Evolutionary conservation across 176 grass and related monocot species (phyloP).

Genomic region (Carex scoparia): DNA sequence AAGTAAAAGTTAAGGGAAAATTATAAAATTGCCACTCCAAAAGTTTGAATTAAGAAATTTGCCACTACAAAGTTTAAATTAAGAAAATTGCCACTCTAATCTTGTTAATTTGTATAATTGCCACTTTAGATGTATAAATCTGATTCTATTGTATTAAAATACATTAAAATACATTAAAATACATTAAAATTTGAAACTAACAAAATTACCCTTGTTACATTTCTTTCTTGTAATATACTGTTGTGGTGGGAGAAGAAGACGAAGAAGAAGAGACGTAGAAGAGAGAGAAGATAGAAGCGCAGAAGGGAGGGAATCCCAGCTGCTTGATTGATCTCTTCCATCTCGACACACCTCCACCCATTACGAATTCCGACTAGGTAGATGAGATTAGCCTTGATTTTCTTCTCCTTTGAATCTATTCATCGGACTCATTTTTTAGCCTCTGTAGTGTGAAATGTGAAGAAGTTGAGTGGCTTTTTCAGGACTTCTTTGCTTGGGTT

Average conservation of each 20-base stretch:
- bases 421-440: neutral
- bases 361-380: neutral
- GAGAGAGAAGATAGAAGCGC: slow-evolving; percentile 46
- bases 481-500: slow-evolving; percentile 20
- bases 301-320: slow-evolving; percentile 47
- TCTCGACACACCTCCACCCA: slow-evolving; percentile 11
- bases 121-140: too few relatives aligned
- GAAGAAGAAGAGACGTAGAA: slow-evolving; percentile 25
- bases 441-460: neutral
- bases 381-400: slow-evolving; percentile 26
- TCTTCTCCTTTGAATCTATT: neutral
- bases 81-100: too few relatives aligned
- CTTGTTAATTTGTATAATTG: too few relatives aligned
- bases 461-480: slow-evolving; percentile 7
- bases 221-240: slow-evolving; percentile 18
- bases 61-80: too few relatives aligned
- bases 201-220: too few relatives aligned
- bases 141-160: too few relatives aligned
- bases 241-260: slow-evolving; percentile 32
- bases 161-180: too few relatives aligned
- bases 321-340: slow-evolving; percentile 58
- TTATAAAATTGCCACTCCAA: too few relatives aligned
- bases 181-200: too few relatives aligned
- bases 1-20: too few relatives aligned
- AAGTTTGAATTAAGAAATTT: too few relatives aligned